Evolutionary conservation across 169 alveolate genomes (phyloP).

Genomic region (Amoebophrya sp.): DNA sequence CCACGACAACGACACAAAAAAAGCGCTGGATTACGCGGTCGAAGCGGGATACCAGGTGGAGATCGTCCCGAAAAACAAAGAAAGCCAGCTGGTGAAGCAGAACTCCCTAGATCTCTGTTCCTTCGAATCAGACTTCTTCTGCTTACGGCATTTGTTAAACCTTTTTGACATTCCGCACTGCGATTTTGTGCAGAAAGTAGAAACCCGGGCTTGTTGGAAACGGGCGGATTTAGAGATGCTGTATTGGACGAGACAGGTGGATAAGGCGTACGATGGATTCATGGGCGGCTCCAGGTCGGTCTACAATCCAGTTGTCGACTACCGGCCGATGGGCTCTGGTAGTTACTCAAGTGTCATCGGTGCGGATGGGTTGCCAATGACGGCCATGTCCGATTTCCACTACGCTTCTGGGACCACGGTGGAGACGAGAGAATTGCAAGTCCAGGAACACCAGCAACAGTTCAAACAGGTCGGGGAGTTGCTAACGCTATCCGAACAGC

Average conservation of each 20-base stretch:
- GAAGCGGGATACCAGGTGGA: not conserved
- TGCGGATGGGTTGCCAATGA: too few relatives aligned
- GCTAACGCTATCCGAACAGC: too few relatives aligned
- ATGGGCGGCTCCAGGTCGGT: not conserved
- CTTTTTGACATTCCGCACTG: not conserved
- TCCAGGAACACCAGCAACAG: not conserved
- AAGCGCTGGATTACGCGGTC: not conserved
- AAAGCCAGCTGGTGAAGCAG: not conserved
- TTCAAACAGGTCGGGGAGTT: not conserved
- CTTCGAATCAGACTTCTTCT: not conserved
- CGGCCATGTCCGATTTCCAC: too few relatives aligned
- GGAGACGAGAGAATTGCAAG: not conserved
- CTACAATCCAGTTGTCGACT: slow-evolving; percentile 13
- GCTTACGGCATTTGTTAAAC: not conserved
- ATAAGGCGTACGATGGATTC: not conserved
- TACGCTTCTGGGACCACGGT: not conserved
- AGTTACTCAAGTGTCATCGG: too few relatives aligned
- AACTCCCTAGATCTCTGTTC: not conserved
- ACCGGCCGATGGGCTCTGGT: not conserved
- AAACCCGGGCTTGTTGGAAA: not conserved
- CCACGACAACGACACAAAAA: not conserved
- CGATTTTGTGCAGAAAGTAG: not conserved
- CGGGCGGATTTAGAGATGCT: not conserved
- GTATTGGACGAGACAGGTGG: not conserved
- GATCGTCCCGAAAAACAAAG: not conserved